These are phyloP conservation scores for Solanum chaucha DNA, from an alignment of 257 asterid genomes.

Conservation along the genomic window DNA sequence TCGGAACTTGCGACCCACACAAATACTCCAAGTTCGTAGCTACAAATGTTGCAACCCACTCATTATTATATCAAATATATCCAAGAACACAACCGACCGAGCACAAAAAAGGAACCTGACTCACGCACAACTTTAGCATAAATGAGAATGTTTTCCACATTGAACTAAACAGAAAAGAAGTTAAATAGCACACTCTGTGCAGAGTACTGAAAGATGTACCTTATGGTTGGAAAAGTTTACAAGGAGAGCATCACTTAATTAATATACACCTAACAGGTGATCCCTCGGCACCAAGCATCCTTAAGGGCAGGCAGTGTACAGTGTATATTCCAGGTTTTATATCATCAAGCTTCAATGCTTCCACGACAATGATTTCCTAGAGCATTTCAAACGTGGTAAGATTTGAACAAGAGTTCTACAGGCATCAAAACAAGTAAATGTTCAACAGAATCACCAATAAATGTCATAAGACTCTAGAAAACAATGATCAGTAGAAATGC, in stretches of 20 bases:
- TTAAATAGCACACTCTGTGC: not conserved
- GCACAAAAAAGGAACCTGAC: not conserved
- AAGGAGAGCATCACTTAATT: constrained; percentile 35
- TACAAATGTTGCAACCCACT: no score
- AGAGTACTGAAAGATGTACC: not conserved
- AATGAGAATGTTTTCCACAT: not conserved
- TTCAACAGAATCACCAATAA: not conserved
- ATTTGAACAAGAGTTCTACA: not conserved
- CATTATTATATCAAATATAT: not conserved
- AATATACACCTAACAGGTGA: constrained; percentile 95
- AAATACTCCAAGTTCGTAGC: no score
- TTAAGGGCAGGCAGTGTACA: constrained; percentile 80
- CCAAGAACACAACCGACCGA: not conserved
- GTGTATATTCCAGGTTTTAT: constrained; percentile 51
- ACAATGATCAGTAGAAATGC: not conserved
- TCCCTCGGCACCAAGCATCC: constrained; percentile 88
- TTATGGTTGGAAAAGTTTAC: not conserved
- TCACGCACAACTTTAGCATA: not conserved
- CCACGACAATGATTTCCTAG: constrained; percentile 86
- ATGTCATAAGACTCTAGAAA: not conserved
- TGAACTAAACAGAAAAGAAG: not conserved
- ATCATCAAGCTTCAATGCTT: constrained; percentile 78
- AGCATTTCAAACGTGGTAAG: constrained; percentile 4
- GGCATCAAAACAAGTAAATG: not conserved
- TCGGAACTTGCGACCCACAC: no score